Percentiles rank a stretch among this genome's conserved stretches.
phyloP scores from a whole-genome alignment of 768 basidiomycete species.

The Suillus cothurnatus region DNA sequence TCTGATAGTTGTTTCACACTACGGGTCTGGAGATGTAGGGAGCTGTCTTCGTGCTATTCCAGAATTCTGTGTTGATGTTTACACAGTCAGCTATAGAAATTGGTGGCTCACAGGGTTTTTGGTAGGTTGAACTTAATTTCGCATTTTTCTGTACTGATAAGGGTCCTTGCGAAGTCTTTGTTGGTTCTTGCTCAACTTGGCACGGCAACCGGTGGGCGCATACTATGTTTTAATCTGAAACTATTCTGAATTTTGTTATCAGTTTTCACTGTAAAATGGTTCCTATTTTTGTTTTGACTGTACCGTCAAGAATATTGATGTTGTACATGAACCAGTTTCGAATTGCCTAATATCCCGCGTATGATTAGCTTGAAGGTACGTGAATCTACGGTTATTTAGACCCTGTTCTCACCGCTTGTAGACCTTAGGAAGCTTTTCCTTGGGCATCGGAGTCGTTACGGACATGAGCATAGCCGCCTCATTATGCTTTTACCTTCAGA shows the following conservation, averaged over 20 bases:
- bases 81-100: slow-evolving; percentile 59
- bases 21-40: slow-evolving; percentile 64
- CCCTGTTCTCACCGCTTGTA: slow-evolving; percentile 21
- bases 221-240: background rate
- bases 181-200: slow-evolving; percentile 52
- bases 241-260: slow-evolving; percentile 7
- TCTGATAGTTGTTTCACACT: slow-evolving; percentile 51
- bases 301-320: background rate
- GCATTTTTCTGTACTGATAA: slow-evolving; percentile 1
- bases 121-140: slow-evolving; percentile 34
- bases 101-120: slow-evolving; percentile 45
- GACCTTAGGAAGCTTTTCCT: slow-evolving; percentile 49
- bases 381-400: slow-evolving; percentile 4
- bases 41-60: slow-evolving; percentile 14
- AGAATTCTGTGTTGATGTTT: background rate
- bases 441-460: slow-evolving; percentile 50
- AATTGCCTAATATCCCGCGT: slow-evolving; percentile 43
- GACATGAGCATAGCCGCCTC: slow-evolving; percentile 54
- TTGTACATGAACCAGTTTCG: slow-evolving; percentile 34
- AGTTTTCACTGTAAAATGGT: slow-evolving; percentile 53
- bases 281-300: slow-evolving; percentile 11
- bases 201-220: slow-evolving; percentile 42
- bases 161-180: slow-evolving; percentile 37
- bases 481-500: slow-evolving; percentile 56
- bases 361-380: slow-evolving; percentile 49